phyloP scores from a whole-genome alignment of 83 land plant genomes.

The Picea mariana region DNA sequence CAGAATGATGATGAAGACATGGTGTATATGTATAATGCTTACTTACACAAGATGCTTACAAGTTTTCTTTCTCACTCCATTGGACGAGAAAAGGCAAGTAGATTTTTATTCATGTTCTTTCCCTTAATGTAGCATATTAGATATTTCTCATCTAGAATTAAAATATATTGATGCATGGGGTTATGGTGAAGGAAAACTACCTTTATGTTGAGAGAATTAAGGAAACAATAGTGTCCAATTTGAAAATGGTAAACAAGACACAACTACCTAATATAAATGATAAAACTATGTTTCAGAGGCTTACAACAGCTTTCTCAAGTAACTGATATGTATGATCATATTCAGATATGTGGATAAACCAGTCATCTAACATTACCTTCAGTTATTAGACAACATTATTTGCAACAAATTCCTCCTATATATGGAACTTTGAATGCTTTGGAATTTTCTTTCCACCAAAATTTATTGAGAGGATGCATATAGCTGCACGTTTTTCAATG shows the following conservation, averaged over 20 bases:
- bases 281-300: too few species aligned
- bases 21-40: conserved; percentile 84
- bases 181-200: neutral
- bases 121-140: neutral
- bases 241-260: neutral
- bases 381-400: neutral
- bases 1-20: conserved; percentile 99
- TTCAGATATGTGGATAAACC: too few species aligned
- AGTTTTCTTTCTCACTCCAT: conserved; percentile 88
- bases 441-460: neutral
- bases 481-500: neutral
- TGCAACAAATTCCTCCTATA: neutral
- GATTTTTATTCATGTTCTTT: neutral
- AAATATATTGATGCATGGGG: neutral
- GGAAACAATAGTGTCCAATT: neutral
- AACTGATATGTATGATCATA: too few species aligned
- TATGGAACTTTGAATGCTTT: neutral
- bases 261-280: too few species aligned
- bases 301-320: too few species aligned
- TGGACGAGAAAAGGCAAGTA: conserved; percentile 89
- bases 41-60: conserved; percentile 83
- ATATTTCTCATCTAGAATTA: neutral
- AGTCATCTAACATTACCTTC: too few species aligned
- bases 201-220: neutral
- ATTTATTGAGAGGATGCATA: neutral